Conservation (phyloP, 2,329 filamentous ascomycete genomes). For the Exophiala sideris region DNA sequence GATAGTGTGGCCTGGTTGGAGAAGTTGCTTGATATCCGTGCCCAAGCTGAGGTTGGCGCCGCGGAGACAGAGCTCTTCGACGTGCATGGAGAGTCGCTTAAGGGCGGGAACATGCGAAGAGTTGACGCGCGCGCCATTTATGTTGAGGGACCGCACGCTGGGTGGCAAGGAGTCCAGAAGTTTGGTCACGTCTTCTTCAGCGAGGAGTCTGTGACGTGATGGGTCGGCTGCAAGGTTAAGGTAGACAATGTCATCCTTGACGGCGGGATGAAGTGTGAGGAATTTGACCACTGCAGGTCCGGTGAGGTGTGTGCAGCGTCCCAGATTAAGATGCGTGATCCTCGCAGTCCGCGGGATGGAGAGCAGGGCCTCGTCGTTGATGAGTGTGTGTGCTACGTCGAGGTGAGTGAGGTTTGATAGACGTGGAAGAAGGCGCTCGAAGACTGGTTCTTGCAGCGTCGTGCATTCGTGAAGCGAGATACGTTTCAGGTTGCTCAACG, state of each 20-base stretch:
- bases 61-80: slow-evolving; percentile 74
- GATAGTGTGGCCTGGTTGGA: slow-evolving; percentile 49
- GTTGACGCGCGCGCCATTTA: slow-evolving; percentile 71
- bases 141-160: slow-evolving; percentile 68
- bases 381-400: slow-evolving; percentile 73
- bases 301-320: slow-evolving; percentile 69
- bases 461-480: slow-evolving; percentile 77
- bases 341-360: slow-evolving; percentile 68
- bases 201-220: slow-evolving; percentile 68
- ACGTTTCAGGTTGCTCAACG: slow-evolving; percentile 56
- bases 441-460: slow-evolving; percentile 63
- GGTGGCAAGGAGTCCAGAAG: slow-evolving; percentile 64
- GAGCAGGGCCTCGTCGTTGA: slow-evolving; percentile 67
- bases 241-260: slow-evolving; percentile 61
- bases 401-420: slow-evolving; percentile 69
- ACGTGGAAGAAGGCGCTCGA: slow-evolving; percentile 69
- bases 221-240: slow-evolving; percentile 71
- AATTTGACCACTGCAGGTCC: slow-evolving; percentile 68
- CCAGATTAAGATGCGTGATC: slow-evolving; percentile 74
- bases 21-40: slow-evolving; percentile 62
- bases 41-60: slow-evolving; percentile 59
- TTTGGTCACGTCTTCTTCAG: slow-evolving; percentile 60
- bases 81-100: slow-evolving; percentile 63
- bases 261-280: slow-evolving; percentile 66
- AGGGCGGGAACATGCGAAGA: slow-evolving; percentile 62